Evolutionary conservation across 192 early-diverging fungal species (phyloP).

Genomic region (Lobosporangium transversale): DNA sequence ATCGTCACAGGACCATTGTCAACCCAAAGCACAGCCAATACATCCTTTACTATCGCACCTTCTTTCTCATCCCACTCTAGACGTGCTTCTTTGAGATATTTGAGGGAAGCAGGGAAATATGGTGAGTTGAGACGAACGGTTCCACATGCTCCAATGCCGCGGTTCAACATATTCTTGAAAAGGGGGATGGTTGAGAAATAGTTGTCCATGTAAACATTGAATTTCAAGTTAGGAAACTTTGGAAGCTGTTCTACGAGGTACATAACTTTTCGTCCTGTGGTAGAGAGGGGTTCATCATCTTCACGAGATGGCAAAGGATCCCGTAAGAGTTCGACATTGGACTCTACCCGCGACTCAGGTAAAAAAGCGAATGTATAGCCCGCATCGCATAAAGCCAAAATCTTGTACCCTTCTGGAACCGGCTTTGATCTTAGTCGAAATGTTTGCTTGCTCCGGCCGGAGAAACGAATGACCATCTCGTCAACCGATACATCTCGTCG

Average conservation of each 20-base stretch:
- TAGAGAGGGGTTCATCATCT: too few species aligned
- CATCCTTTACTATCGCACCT: slow-evolving; percentile 11
- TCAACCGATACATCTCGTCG: slow-evolving; percentile 24
- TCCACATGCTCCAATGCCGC: slow-evolving; percentile 28
- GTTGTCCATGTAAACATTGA: slow-evolving; percentile 51
- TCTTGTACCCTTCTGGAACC: slow-evolving; percentile 43
- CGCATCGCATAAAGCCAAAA: slow-evolving; percentile 35
- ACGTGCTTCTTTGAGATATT: slow-evolving; percentile 8
- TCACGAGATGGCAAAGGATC: too few species aligned
- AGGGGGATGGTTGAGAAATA: slow-evolving; percentile 35
- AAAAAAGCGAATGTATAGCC: slow-evolving; percentile 42
- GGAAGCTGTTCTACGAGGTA: background rate
- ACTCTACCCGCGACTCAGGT: slow-evolving; percentile 8
- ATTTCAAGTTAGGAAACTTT: slow-evolving; percentile 32
- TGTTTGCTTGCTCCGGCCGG: slow-evolving; percentile 26
- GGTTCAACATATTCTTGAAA: slow-evolving; percentile 20
- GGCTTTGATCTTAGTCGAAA: slow-evolving; percentile 35
- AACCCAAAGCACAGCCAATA: slow-evolving; percentile 34
- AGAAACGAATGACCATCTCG: slow-evolving; percentile 45
- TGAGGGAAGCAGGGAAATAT: slow-evolving; percentile 5
- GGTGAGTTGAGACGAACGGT: slow-evolving; percentile 14
- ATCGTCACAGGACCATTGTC: slow-evolving; percentile 53
- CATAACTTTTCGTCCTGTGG: too few species aligned
- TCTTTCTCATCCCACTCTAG: slow-evolving; percentile 21
- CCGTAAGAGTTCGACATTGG: slow-evolving; percentile 7